These are phyloP conservation scores for Crotalaria pallida DNA, from an alignment of 306 rosid genomes.

Conservation along the genomic window DNA sequence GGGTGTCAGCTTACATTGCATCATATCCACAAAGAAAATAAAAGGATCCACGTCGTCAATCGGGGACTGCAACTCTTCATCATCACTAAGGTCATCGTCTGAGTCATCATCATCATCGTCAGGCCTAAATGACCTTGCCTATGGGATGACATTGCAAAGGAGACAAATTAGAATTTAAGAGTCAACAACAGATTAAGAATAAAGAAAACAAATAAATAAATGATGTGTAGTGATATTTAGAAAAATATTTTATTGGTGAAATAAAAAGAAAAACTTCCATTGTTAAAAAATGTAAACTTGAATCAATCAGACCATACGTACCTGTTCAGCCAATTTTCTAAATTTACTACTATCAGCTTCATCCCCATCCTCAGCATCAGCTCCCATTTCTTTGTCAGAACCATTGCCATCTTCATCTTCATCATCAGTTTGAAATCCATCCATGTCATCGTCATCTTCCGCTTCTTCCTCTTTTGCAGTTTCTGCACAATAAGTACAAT, in stretches of 20 bases:
- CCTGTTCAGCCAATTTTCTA: constrained; percentile 84
- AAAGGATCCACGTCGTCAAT: constrained; percentile 96
- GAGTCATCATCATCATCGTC: constrained; percentile 55
- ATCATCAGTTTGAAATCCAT: constrained; percentile 81
- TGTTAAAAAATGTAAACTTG: background rate
- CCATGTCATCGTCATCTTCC: constrained; percentile 87
- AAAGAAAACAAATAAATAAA: background rate
- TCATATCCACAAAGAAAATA: constrained; percentile 72
- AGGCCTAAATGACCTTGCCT: constrained; percentile 69
- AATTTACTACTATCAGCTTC: constrained; percentile 70
- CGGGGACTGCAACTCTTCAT: constrained; percentile 90
- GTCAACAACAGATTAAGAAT: background rate
- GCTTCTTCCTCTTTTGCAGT: constrained; percentile 80
- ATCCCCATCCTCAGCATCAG: constrained; percentile 80
- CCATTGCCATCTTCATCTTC: constrained; percentile 73
- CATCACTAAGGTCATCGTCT: constrained; percentile 77
- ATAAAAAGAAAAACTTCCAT: background rate
- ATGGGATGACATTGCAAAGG: constrained; percentile 4
- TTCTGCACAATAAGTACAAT: constrained; percentile 39
- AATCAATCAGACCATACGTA: constrained; percentile 13
- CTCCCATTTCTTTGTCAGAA: constrained; percentile 93
- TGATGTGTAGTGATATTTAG: background rate
- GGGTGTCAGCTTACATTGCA: constrained; percentile 52
- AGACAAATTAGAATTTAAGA: background rate
- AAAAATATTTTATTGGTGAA: background rate